A percentile compares a stretch with the other conserved stretches of the same genome.
Conservation (phyloP, 2,329 filamentous ascomycete species). For the Xylaria digitata region DNA sequence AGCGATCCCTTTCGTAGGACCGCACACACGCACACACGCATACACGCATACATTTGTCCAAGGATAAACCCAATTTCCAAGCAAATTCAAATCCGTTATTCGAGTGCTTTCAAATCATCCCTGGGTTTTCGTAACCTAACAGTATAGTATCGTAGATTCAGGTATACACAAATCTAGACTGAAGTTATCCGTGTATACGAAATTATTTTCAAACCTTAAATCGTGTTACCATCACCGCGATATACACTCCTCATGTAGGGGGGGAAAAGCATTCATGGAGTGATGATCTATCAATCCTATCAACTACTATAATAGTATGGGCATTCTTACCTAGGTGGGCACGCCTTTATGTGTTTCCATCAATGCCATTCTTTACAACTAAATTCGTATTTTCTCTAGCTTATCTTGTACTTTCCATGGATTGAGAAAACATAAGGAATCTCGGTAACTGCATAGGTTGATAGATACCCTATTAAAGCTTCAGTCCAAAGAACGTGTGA, state of each 20-base stretch:
- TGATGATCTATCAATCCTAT: background rate
- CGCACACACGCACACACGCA: background rate
- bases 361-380: constrained; percentile 11
- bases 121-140: background rate
- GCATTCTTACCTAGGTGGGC: constrained; percentile 2
- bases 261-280: background rate
- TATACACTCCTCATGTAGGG: too few relatives aligned
- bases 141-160: background rate
- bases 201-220: background rate
- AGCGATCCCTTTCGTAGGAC: background rate
- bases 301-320: background rate
- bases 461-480: constrained; percentile 34
- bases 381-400: constrained; percentile 8
- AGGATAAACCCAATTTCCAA: background rate
- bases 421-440: constrained; percentile 16
- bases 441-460: constrained; percentile 23
- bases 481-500: constrained; percentile 37
- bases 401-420: constrained; percentile 19
- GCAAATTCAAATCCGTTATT: background rate
- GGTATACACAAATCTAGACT: background rate
- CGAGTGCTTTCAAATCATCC: background rate
- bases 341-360: constrained; percentile 13
- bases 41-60: background rate
- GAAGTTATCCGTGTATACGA: background rate
- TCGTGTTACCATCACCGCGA: background rate